Conservation (phyloP, 1,284 basidiomycete species). For the Puccinia horiana region DNA sequence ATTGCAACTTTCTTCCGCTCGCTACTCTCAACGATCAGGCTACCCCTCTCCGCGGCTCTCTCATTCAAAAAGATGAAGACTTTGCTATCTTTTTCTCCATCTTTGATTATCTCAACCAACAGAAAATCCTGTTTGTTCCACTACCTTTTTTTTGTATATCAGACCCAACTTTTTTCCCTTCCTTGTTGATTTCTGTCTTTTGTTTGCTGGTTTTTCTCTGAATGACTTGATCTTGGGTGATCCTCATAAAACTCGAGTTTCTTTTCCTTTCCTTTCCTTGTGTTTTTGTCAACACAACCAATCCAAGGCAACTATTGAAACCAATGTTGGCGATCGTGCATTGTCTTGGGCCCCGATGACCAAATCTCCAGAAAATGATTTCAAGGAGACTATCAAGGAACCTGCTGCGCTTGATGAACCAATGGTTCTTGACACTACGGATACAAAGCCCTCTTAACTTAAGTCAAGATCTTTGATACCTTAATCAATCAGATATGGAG, state of each 20-base stretch:
- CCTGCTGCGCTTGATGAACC: neutral
- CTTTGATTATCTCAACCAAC: slow-evolving; percentile 35
- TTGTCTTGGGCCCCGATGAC: slow-evolving; percentile 11
- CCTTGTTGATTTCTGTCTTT: neutral
- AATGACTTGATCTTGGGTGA: slow-evolving; percentile 44
- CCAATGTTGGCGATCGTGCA: neutral
- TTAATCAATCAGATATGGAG: slow-evolving; percentile 90
- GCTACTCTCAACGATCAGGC: neutral
- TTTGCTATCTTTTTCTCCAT: slow-evolving; percentile 45
- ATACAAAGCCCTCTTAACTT: slow-evolving; percentile 60
- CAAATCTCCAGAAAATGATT: neutral
- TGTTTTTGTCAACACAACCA: neutral
- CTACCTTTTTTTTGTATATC: no score
- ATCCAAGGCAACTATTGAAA: slow-evolving; percentile 3
- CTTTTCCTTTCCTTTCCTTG: no score
- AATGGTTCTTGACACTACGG: neutral
- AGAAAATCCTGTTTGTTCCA: slow-evolving; percentile 37
- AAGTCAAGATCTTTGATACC: slow-evolving; percentile 91
- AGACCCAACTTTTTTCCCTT: neutral
- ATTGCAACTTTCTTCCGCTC: slow-evolving; percentile 46
- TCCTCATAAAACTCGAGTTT: slow-evolving; percentile 21
- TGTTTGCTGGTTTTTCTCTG: slow-evolving; percentile 30
- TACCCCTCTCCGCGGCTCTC: slow-evolving; percentile 8
- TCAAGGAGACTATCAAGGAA: neutral
- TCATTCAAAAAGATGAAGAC: slow-evolving; percentile 51